A percentile compares a stretch with the other conserved stretches of the same genome.
Evolutionary conservation across 179 eudicot species (phyloP).

Genomic region (Beta macrorhiza): DNA sequence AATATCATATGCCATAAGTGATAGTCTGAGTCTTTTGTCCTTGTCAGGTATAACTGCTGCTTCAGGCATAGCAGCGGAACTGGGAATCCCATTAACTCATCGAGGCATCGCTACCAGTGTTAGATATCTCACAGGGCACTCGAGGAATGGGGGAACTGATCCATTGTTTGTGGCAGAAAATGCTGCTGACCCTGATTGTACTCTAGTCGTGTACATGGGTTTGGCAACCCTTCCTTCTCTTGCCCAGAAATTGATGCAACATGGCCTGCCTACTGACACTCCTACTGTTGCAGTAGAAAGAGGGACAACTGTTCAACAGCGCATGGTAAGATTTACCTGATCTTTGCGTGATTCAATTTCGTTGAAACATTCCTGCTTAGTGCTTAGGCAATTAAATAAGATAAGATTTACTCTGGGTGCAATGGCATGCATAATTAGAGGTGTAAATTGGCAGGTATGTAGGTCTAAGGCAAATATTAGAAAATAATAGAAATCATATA

Average conservation of each 20-base stretch:
- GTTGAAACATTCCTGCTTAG: background rate
- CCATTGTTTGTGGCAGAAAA: constrained; percentile 83
- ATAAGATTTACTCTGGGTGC: background rate
- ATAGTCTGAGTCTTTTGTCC: background rate
- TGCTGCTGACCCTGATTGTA: constrained; percentile 91
- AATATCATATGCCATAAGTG: background rate
- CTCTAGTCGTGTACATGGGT: constrained; percentile 95
- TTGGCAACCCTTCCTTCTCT: constrained; percentile 93
- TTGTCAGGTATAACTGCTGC: constrained; percentile 93
- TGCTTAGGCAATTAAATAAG: background rate
- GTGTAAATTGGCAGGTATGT: background rate
- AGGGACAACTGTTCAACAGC: constrained; percentile 96
- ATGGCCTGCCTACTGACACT: constrained; percentile 70
- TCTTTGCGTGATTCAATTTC: constrained; percentile 2
- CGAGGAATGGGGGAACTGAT: constrained; percentile 89
- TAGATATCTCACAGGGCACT: constrained; percentile 92
- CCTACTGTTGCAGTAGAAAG: constrained; percentile 94
- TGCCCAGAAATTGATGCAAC: constrained; percentile 65
- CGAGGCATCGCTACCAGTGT: constrained; percentile 90
- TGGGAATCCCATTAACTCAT: constrained; percentile 92
- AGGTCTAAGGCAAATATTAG: background rate
- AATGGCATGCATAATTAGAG: background rate
- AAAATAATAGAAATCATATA: background rate
- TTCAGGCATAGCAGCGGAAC: constrained; percentile 93
- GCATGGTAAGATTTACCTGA: constrained; percentile 43